Percentiles rank a stretch among this genome's conserved stretches.
Conservation (phyloP, 2,329 filamentous ascomycete species). For the Fusarium dimerum region DNA sequence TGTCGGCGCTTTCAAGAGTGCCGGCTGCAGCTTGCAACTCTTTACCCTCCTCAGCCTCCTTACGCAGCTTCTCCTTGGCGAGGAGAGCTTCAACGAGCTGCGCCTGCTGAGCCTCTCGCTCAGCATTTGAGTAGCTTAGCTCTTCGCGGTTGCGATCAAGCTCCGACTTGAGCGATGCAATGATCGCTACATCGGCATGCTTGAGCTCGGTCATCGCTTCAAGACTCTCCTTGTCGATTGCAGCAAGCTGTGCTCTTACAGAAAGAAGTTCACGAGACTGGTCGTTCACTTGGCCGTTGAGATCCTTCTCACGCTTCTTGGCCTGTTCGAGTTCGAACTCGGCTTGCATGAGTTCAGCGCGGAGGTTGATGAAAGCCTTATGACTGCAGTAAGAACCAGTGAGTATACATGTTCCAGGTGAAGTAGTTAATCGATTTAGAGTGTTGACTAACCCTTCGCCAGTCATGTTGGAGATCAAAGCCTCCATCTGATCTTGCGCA, state of each 20-base stretch:
- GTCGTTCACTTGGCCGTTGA: constrained; percentile 53
- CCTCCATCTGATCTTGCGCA: constrained; percentile 58
- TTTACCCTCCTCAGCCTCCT: constrained; percentile 50
- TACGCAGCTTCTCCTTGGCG: constrained; percentile 60
- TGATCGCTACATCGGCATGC: constrained; percentile 59
- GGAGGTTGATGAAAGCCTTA: constrained; percentile 53
- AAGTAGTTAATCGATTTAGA: constrained; percentile 33
- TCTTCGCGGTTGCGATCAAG: constrained; percentile 56
- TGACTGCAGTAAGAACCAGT: constrained; percentile 51
- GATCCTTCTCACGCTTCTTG: constrained; percentile 42
- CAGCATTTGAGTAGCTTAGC: constrained; percentile 48
- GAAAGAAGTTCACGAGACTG: constrained; percentile 57
- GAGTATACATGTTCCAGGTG: constrained; percentile 39
- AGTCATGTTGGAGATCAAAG: constrained; percentile 52
- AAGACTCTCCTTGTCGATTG: constrained; percentile 54
- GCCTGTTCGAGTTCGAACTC: constrained; percentile 50
- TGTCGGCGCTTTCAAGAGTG: not conserved
- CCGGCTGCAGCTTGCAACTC: constrained; percentile 42
- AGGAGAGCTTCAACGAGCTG: constrained; percentile 62
- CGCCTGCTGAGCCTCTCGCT: constrained; percentile 58
- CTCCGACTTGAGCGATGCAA: constrained; percentile 58
- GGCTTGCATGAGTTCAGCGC: constrained; percentile 47
- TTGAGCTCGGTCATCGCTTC: constrained; percentile 60
- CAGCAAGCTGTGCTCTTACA: constrained; percentile 54
- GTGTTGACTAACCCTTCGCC: constrained; percentile 56